Evolutionary conservation across 2,329 filamentous ascomycete species (phyloP), one percentile per base, ranked within the genome.

Genomic region (Didymella lethalis): DNA sequence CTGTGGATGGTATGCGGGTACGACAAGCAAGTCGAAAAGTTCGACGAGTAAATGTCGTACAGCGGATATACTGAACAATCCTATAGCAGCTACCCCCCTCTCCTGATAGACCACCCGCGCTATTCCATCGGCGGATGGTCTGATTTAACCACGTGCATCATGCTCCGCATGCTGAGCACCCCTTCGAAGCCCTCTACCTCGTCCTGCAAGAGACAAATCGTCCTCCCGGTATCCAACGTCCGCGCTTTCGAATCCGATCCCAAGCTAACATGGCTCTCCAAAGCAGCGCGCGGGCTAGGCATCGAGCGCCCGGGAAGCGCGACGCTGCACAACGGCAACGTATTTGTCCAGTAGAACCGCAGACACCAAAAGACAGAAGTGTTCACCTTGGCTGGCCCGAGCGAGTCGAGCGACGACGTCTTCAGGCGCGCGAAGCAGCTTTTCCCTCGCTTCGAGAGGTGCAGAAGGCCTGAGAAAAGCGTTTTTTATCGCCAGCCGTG

Each of bases 81-180:
- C 16, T 36, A 2, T 16, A 36, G 14, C 11, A 36, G 11, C 3
- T n/a, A n/a, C 14, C 16, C 32, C 1, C 36, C 6, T 18, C 7
- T 20, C 7, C n/a, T 53, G 34, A 53, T 10, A 5, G 2, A 16
- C 7, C 36, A 44, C 16, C 48, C 48, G 7, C 34, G 38, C 2
- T 57, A 52, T 25, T 25, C 11, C 1, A 23, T 31, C 20, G 44
- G 48, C 20, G 48, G 48, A 4, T 10, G 52, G 3, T 12, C 18
- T 3, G 36, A 34, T 6, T 11, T 57, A 3, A 41, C 29, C 29
- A 18, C 48, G n/a, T 49, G 48, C 4, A 25, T 57, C 10, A 20
- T 57, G 10, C n/a, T 53, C 4, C 43, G 55, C 4, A 18, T 48
- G 44, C 55, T 57, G 28, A 57, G 55, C 8, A 53, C 44, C 8